These are phyloP conservation scores for Annulohypoxylon truncatum DNA, from an alignment of 2,329 filamentous ascomycete species.

Conservation along the genomic window DNA sequence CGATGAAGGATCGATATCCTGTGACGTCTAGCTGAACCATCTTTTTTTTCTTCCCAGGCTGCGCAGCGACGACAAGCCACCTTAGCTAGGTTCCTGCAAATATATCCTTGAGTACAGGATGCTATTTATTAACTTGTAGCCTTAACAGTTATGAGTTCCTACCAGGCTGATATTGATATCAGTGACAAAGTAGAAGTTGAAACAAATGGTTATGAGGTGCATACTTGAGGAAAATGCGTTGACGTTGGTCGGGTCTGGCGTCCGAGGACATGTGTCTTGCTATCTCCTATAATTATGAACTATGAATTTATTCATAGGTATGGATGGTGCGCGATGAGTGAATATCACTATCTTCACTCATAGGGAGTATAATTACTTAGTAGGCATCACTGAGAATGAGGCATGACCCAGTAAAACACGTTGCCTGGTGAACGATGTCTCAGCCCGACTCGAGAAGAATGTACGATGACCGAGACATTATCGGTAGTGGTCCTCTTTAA, in stretches of 20 bases:
- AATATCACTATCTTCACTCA: no score
- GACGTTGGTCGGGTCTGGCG: background rate
- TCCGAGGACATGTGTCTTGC: background rate
- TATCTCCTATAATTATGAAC: background rate
- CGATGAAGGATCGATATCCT: conserved; percentile 9
- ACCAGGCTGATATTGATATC: background rate
- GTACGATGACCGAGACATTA: background rate
- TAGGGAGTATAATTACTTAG: background rate
- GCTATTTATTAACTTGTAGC: background rate
- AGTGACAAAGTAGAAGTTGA: background rate
- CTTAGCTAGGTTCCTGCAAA: background rate
- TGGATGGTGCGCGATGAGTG: no score
- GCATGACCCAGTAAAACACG: background rate
- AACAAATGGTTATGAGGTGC: background rate
- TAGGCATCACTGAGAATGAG: background rate
- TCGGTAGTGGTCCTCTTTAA: background rate
- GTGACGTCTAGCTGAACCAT: background rate
- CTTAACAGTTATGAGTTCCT: background rate
- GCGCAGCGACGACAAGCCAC: background rate
- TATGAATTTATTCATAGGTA: background rate
- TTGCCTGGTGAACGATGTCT: background rate
- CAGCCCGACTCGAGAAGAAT: background rate
- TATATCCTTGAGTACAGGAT: background rate
- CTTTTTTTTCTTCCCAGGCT: background rate
- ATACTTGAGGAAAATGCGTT: background rate